A percentile compares a stretch with the other conserved stretches of the same genome.
phyloP scores from a whole-genome alignment of 1,284 basidiomycete genomes.

The Cystobasidium slooffiae region DNA sequence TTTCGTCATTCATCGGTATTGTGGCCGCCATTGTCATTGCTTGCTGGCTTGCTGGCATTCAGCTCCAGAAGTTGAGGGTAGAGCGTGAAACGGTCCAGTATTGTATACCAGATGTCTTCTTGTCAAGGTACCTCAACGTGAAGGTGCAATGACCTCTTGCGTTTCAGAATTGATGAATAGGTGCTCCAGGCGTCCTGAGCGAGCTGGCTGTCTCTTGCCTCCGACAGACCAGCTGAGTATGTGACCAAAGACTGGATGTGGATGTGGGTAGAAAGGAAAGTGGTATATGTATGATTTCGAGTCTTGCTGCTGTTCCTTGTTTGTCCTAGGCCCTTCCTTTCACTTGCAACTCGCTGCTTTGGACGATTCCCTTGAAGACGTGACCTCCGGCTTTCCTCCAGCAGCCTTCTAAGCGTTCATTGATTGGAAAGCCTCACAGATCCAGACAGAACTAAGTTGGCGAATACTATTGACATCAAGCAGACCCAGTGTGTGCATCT shows the following conservation, averaged over 20 bases:
- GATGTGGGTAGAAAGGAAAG: no score
- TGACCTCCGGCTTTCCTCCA: conserved; percentile 5
- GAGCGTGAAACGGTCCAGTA: no score
- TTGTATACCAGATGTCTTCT: not conserved
- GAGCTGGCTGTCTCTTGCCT: not conserved
- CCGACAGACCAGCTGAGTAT: not conserved
- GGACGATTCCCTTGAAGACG: not conserved
- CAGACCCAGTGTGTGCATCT: not conserved
- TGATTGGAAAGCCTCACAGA: not conserved
- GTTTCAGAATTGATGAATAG: not conserved
- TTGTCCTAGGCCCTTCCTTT: no score
- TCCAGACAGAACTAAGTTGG: not conserved
- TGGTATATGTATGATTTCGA: no score
- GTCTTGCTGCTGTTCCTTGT: no score
- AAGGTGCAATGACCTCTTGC: conserved; percentile 4
- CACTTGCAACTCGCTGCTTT: not conserved
- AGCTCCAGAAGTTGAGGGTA: no score
- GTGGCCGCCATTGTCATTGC: not conserved
- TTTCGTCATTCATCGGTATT: not conserved
- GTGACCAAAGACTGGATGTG: no score
- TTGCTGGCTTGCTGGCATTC: no score
- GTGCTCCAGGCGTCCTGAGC: no score
- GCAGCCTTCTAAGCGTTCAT: not conserved
- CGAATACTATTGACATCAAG: not conserved
- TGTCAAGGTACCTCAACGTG: not conserved